phyloP scores from a whole-genome alignment of 2,329 filamentous ascomycete genomes.

The Fusarium sulawesiense region DNA sequence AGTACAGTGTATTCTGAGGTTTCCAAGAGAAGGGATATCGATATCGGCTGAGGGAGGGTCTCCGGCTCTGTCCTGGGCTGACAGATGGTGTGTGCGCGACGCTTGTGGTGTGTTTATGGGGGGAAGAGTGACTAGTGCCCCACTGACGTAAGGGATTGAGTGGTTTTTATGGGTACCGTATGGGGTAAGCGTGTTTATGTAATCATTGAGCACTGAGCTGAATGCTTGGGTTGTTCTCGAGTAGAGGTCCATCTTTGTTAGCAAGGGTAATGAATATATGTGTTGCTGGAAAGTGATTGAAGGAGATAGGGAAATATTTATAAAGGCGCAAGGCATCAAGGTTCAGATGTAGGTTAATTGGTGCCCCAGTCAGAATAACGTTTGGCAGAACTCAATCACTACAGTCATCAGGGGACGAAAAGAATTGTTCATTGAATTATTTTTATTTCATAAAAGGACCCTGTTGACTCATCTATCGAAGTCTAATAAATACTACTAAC shows the following conservation, averaged over 20 bases:
- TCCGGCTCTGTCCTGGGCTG: background rate
- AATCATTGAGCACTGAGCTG: constrained; percentile 1
- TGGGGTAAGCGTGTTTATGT: constrained; percentile 29
- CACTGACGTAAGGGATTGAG: constrained; percentile 18
- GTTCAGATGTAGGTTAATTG: rapidly evolving
- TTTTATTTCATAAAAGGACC: background rate
- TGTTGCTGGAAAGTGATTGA: background rate
- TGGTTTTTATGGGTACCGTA: constrained; percentile 26
- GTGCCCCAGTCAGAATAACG: background rate
- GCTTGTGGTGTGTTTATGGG: constrained; percentile 9
- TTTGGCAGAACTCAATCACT: background rate
- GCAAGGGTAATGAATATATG: background rate
- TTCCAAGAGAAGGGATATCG: background rate
- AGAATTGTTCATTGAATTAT: background rate
- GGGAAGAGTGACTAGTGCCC: constrained; percentile 14
- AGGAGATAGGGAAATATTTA: background rate
- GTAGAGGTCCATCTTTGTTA: too few relatives aligned
- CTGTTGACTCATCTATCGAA: background rate
- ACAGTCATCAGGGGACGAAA: background rate
- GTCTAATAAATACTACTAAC: background rate
- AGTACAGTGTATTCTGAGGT: background rate
- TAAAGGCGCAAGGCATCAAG: background rate
- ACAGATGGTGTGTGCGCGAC: constrained; percentile 18
- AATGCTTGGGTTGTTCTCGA: background rate
- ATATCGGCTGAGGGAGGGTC: background rate